These are phyloP conservation scores for Pyrenophora seminiperda DNA, from an alignment of 2,329 filamentous ascomycete species.

Conservation along the genomic window DNA sequence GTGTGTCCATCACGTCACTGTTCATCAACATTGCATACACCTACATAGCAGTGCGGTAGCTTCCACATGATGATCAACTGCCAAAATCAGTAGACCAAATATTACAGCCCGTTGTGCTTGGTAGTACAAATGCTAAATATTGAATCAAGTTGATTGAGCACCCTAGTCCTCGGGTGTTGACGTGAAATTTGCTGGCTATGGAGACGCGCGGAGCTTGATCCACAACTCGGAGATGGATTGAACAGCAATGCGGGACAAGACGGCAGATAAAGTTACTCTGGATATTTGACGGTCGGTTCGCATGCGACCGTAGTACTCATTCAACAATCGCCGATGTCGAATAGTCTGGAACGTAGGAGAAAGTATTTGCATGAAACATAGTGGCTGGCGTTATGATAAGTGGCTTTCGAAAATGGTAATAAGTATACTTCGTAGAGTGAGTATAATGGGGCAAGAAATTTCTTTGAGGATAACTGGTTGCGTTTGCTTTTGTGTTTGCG, in stretches of 20 bases:
- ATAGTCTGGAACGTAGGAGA: background rate
- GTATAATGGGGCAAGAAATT: no score
- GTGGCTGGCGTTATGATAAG: no score
- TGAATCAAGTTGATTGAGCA: background rate
- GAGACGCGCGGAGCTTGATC: background rate
- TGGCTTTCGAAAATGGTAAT: no score
- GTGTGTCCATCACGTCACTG: background rate
- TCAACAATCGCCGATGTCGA: background rate
- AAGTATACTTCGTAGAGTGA: no score
- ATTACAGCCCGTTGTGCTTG: slow-evolving; percentile 1
- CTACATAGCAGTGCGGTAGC: no score
- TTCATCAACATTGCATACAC: no score
- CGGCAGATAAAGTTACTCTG: background rate
- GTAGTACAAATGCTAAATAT: slow-evolving; percentile 1
- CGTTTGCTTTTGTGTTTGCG: no score
- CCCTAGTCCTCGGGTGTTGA: background rate
- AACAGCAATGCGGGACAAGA: background rate
- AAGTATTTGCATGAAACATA: background rate
- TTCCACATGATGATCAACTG: slow-evolving; percentile 6
- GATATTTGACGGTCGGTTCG: no score
- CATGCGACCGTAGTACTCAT: background rate
- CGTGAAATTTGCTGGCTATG: background rate
- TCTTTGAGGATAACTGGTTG: no score
- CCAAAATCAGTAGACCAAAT: background rate
- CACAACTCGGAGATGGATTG: background rate